Percentiles rank a stretch among this genome's conserved stretches.
Conservation (phyloP, 495 filamentous ascomycete genomes). For the Penicillium malachiteum region DNA sequence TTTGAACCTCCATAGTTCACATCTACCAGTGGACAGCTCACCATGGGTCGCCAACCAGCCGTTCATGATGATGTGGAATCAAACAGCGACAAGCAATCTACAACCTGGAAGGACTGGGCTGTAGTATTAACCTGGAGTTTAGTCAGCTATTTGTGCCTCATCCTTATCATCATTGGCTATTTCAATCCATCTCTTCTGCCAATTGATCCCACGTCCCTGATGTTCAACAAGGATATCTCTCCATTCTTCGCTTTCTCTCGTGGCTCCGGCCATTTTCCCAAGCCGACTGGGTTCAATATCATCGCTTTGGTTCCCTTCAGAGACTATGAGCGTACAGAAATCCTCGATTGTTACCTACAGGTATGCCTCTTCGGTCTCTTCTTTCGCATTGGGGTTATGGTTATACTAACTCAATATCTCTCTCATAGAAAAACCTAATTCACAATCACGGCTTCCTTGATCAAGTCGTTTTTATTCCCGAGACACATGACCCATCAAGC, state of each 20-base stretch:
- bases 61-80: conserved; percentile 25
- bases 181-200: conserved; percentile 22
- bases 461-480: conserved; percentile 52
- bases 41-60: conserved; percentile 20
- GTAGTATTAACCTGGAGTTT: conserved; percentile 24
- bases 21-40: conserved; percentile 8
- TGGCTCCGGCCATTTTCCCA: conserved; percentile 31
- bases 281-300: conserved; percentile 44
- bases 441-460: conserved; percentile 54
- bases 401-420: not conserved
- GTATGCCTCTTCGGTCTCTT: conserved; percentile 14
- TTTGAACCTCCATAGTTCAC: not conserved
- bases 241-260: conserved; percentile 36
- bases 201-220: conserved; percentile 19
- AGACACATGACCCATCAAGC: conserved; percentile 45
- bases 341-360: conserved; percentile 54
- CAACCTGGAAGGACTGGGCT: conserved; percentile 24
- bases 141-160: conserved; percentile 27
- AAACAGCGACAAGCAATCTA: conserved; percentile 9
- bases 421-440: conserved; percentile 46
- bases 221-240: conserved; percentile 26
- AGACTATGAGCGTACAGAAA: conserved; percentile 42
- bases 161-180: conserved; percentile 21
- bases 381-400: not conserved
- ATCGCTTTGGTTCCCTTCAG: conserved; percentile 53